Evolutionary conservation across 2,329 filamentous ascomycete species (phyloP).

Genomic region (Xylaria sp.): DNA sequence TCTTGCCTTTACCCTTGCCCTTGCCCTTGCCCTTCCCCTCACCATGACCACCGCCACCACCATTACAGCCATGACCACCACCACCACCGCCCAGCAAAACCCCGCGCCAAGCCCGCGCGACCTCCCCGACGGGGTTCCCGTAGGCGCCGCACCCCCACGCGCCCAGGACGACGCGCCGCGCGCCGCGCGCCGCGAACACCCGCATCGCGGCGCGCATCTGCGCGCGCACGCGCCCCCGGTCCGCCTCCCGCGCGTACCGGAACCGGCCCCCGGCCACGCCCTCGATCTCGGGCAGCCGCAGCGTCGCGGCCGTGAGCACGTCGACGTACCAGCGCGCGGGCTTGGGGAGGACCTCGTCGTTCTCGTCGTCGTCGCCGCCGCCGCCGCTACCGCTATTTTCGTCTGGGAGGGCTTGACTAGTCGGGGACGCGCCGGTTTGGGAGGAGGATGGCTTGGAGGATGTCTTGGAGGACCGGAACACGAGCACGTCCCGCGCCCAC

Average conservation of each 20-base stretch:
- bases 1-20: constrained; percentile 10
- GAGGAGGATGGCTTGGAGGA: too few species aligned
- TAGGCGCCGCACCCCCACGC: constrained; percentile 69
- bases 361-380: not conserved
- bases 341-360: constrained; percentile 42
- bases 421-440: not conserved
- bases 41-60: not conserved
- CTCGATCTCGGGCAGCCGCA: constrained; percentile 58
- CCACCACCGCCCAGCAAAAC: constrained; percentile 39
- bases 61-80: constrained; percentile 2
- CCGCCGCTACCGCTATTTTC: too few species aligned
- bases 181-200: constrained; percentile 50
- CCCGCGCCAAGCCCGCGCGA: constrained; percentile 58
- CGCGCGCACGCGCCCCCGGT: constrained; percentile 51
- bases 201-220: constrained; percentile 62
- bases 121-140: constrained; percentile 61
- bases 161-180: constrained; percentile 57
- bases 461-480: constrained; percentile 54
- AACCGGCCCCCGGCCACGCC: constrained; percentile 19
- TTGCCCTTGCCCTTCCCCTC: constrained; percentile 17
- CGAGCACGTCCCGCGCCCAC: constrained; percentile 61
- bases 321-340: constrained; percentile 61
- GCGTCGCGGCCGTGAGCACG: constrained; percentile 60
- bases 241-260: constrained; percentile 47
- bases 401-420: too few species aligned